Evolutionary conservation across 305 asterid species (phyloP), one percentile per base, ranked within the genome.

Genomic region (Fraxinus xanthoxyloides): DNA sequence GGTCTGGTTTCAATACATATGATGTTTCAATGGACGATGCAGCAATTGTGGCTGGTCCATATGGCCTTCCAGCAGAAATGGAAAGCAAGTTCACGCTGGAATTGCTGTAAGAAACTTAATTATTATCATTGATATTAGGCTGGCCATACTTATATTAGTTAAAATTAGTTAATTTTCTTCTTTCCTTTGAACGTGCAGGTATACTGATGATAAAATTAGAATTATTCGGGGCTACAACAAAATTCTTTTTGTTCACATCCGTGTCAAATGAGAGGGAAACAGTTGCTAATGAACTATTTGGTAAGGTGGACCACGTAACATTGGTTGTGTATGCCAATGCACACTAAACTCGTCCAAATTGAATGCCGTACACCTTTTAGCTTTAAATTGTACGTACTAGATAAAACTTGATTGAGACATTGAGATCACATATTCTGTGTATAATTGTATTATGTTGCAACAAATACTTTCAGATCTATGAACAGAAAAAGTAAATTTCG

Each of bases 21-120:
- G 90, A 89, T 75, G 92, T 93, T 13, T 82, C 82, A 35, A 93
- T 93, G 97, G 97, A 93, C 19, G 99, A 95, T 85, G 99, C 95
- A 86, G 99, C 99, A 46, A 87, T 95, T 35, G 88, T 95, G 83
- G 90, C 89, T 67, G 98, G 98, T 74, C 89, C 92, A 2, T 95
- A 90, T 80, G 99, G 99, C 80, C 77, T 95, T 74, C 98, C 98
- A 1, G 79, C 93, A 8, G 99, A 95, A 86, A 84, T 93, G 90
- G 89, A 87, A 87, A 95, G 93, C 76, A 91, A 84, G 70, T 91
- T 90, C 89, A 86, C 90, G n/a, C 77, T 95, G 2, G 88, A 92
- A 87, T 83, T 95, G 74, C 80, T 92, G 97, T 95, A 88, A 89
- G 94, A 80, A 48, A 48, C 21, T 75, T 76, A 15, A 7, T 38